Evolutionary conservation across 768 basidiomycete genomes (phyloP), one percentile per base, ranked within the genome.

Genomic region (Pilatotrama ljubarskyi): DNA sequence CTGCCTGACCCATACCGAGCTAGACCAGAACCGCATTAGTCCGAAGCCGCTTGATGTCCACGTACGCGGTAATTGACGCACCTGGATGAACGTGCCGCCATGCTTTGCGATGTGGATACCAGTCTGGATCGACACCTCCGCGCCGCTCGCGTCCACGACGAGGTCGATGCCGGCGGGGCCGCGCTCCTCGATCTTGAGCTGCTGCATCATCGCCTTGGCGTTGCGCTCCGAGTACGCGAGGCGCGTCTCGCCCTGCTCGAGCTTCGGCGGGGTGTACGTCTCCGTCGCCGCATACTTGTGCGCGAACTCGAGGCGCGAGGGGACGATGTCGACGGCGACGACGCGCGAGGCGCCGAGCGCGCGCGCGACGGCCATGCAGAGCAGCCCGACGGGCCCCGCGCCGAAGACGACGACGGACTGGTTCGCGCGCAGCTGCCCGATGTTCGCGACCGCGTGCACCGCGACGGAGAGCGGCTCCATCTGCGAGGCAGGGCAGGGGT

Each of bases 391-490:
- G 2, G 95, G 95, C 2, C 95, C 93, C 62, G 87, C 95, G 29
- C 95, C 95, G 68, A 95, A 95, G 54, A 98, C 79, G 15, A 83
- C 85, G 62, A 96, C 85, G 37, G 85, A 85, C 70, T 94, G 86
- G 66, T 84, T 85, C 37, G 90, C 79, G 48, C 82, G 82, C 72
- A 97, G 78, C 25, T 79, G 77, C 18, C 88, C 95, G 29, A 95
- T 78, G 64, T 82, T 91, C 52, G 84, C 80, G 29, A 97, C 88
- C 0, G 93, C 88, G 73, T 98, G 95, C 13, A 97, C 83, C 3
- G 86, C 96, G 24, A 98, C 96, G 22, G 95, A 86, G 40, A 98
- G 83, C 5, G 96, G 96, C 73, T 98, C 96, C 78, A 97, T 94
- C 92, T 93, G 47, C 14, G 38, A 47, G 36, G 20, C 14, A 38